Conservation (phyloP, 2,329 filamentous ascomycete genomes). For the Fusarium goolgardi region DNA sequence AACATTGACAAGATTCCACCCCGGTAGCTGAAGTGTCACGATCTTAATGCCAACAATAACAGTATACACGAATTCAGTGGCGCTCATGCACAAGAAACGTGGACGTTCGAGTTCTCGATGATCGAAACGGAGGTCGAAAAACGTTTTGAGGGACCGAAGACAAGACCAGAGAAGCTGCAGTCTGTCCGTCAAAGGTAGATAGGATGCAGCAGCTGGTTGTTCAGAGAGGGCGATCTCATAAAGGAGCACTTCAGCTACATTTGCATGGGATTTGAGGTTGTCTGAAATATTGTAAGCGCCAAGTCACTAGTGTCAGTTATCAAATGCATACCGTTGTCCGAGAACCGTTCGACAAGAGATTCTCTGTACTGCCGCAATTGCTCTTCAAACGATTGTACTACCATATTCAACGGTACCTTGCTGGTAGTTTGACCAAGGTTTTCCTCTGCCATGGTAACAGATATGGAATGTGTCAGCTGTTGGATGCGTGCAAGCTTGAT, state of each 20-base stretch:
- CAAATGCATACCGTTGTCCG: constrained; percentile 50
- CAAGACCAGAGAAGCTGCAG: constrained; percentile 61
- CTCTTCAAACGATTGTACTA: constrained; percentile 59
- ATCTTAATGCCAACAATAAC: constrained; percentile 61
- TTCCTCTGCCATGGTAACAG: constrained; percentile 53
- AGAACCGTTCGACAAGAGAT: constrained; percentile 52
- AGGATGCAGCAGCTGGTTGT: constrained; percentile 46
- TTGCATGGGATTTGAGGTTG: constrained; percentile 56
- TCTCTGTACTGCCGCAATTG: constrained; percentile 56
- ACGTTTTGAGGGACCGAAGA: constrained; percentile 54
- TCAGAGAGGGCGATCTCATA: constrained; percentile 61
- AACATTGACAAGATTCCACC: constrained; percentile 58
- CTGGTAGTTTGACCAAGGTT: constrained; percentile 47
- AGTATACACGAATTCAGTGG: constrained; percentile 61
- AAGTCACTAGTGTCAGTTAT: background rate
- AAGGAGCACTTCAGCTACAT: constrained; percentile 60
- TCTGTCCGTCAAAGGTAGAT: constrained; percentile 54
- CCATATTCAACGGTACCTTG: constrained; percentile 55
- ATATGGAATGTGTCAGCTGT: constrained; percentile 61
- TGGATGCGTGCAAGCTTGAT: constrained; percentile 61
- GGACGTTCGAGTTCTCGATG: constrained; percentile 51
- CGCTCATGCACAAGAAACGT: constrained; percentile 57
- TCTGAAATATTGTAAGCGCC: constrained; percentile 46
- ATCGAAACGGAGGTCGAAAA: constrained; percentile 54
- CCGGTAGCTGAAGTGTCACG: constrained; percentile 58